These are phyloP conservation scores for Colletotrichum godetiae DNA, from an alignment of 2,329 filamentous ascomycete genomes.

Conservation along the genomic window DNA sequence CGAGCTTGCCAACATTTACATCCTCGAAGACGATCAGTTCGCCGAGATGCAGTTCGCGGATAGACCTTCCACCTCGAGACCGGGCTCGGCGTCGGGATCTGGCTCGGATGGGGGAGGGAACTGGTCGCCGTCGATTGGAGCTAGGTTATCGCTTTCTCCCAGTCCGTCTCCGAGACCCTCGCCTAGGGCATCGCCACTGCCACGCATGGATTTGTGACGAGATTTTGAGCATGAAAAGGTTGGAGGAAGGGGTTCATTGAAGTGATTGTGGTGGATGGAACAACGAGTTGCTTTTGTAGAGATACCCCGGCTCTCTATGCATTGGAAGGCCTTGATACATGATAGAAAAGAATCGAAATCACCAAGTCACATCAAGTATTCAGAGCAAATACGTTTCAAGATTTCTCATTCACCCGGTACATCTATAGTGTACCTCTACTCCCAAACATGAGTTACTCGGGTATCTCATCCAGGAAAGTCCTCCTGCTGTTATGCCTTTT, in stretches of 20 bases:
- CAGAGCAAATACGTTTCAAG: not conserved
- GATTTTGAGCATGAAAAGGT: not conserved
- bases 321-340: not conserved
- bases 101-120: not conserved
- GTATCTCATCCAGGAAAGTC: constrained; percentile 32
- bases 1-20: constrained; percentile 4
- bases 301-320: not conserved
- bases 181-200: constrained; percentile 1
- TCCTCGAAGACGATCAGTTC: constrained; percentile 24
- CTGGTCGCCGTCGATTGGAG: constrained; percentile 10
- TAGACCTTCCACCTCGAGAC: not conserved
- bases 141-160: constrained; percentile 10
- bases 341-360: not conserved
- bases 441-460: constrained; percentile 29
- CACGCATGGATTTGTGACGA: not conserved
- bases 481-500: constrained; percentile 4
- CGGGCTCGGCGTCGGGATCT: not conserved
- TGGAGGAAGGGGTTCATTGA: too few species aligned
- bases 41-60: constrained; percentile 31
- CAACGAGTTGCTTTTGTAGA: not conserved
- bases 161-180: constrained; percentile 16
- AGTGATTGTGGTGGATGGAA: not conserved
- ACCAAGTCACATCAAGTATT: not conserved
- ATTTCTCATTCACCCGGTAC: constrained; percentile 20
- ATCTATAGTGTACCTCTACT: not conserved